These are phyloP conservation scores for Penicillium pulvis DNA, from an alignment of 495 filamentous ascomycete species.

Conservation along the genomic window DNA sequence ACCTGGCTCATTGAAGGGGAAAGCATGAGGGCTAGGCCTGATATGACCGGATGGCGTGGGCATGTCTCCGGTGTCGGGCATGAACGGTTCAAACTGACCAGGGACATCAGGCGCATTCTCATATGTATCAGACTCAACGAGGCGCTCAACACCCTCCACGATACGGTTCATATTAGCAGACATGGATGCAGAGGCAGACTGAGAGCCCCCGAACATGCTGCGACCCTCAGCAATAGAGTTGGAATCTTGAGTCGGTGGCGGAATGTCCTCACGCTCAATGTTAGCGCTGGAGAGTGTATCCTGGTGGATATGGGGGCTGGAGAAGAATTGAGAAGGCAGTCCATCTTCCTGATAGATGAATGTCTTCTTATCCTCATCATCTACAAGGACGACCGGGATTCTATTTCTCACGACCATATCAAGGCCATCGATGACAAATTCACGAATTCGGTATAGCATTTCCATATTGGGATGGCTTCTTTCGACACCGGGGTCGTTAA, in stretches of 20 bases:
- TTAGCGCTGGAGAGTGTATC: conserved; percentile 41
- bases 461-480: conserved; percentile 66
- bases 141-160: conserved; percentile 59
- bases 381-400: conserved; percentile 49
- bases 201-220: conserved; percentile 46
- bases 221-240: conserved; percentile 37
- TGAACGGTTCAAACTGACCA: conserved; percentile 27
- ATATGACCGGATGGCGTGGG: conserved; percentile 31
- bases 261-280: conserved; percentile 50
- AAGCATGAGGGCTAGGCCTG: conserved; percentile 24
- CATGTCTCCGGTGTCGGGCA: conserved; percentile 26
- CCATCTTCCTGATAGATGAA: conserved; percentile 61
- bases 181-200: conserved; percentile 49
- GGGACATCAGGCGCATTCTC: conserved; percentile 42
- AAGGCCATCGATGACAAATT: conserved; percentile 67
- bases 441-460: conserved; percentile 69
- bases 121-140: conserved; percentile 59
- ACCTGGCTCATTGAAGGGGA: conserved; percentile 29
- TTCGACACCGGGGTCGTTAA: conserved; percentile 56
- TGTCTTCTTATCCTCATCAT: conserved; percentile 51
- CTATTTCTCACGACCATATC: conserved; percentile 56
- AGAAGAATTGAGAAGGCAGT: conserved; percentile 50
- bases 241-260: conserved; percentile 30
- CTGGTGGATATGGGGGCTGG: conserved; percentile 43
- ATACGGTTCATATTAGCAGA: conserved; percentile 59